These are phyloP conservation scores for Capsella bursapastoris DNA, from an alignment of 345 rosid species.

Conservation along the genomic window DNA sequence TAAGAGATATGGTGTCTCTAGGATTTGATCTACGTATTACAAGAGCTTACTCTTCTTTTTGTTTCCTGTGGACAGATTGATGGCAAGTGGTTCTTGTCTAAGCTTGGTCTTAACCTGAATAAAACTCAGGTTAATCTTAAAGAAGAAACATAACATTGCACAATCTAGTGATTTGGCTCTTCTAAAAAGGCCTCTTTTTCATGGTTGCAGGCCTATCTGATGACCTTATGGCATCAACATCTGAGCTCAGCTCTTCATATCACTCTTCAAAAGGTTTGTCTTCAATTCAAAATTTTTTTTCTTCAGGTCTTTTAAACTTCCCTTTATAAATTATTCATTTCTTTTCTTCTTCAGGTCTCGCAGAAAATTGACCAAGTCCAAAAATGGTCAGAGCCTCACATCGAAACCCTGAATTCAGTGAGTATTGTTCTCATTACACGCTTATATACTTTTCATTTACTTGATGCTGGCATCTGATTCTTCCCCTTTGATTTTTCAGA, in stretches of 20 bases:
- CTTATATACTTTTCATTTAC: conserved; percentile 6
- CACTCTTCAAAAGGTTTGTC: conserved; percentile 46
- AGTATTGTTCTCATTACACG: conserved; percentile 31
- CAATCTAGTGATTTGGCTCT: neutral
- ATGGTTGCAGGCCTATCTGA: conserved; percentile 40
- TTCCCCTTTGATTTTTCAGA: conserved; percentile 32
- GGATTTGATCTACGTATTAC: conserved; percentile 7
- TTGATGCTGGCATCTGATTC: conserved; percentile 11
- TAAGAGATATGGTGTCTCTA: conserved; percentile 28
- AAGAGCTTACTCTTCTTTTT: neutral
- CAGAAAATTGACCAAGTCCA: conserved; percentile 40
- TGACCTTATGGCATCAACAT: conserved; percentile 49
- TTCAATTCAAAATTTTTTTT: conserved; percentile 1
- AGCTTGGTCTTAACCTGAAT: conserved; percentile 38
- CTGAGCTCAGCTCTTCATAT: conserved; percentile 45
- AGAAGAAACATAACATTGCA: neutral
- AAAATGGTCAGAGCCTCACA: conserved; percentile 45
- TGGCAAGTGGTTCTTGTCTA: conserved; percentile 43
- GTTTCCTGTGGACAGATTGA: conserved; percentile 33
- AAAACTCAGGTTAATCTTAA: conserved; percentile 45
- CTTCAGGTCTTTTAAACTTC: neutral
- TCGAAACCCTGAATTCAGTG: conserved; percentile 45
- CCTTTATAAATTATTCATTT: neutral
- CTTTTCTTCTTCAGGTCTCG: conserved; percentile 26
- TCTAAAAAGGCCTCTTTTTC: neutral